Conservation (phyloP, 192 early-diverging fungal genomes). For the Backusella sp. region DNA sequence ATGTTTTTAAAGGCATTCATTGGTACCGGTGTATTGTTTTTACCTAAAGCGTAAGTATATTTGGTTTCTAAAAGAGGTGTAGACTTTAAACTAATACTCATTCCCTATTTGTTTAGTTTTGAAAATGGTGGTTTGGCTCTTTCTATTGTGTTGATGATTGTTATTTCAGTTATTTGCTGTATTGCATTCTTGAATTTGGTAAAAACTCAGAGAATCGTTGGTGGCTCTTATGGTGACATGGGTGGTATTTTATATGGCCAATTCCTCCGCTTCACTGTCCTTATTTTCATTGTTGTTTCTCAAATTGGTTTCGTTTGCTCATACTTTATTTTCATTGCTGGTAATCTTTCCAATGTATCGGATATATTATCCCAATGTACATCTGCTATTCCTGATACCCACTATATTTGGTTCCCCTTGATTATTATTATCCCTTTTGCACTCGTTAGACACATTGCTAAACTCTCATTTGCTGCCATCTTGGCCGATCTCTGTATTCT, state of each 20-base stretch:
- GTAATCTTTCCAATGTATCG: conserved; percentile 73
- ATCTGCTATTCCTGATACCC: conserved; percentile 50
- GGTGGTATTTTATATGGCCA: conserved; percentile 30
- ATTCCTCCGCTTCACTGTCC: conserved; percentile 21
- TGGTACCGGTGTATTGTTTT: conserved; percentile 60
- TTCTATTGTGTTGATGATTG: conserved; percentile 55
- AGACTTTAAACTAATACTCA: background rate
- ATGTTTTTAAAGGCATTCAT: conserved; percentile 67
- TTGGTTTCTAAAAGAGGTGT: background rate
- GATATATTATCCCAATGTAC: conserved; percentile 65
- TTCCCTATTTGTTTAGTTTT: conserved; percentile 27
- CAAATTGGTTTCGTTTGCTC: conserved; percentile 89
- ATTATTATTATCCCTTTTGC: conserved; percentile 68
- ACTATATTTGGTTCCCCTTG: conserved; percentile 77
- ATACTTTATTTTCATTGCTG: conserved; percentile 86
- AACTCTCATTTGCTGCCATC: conserved; percentile 55
- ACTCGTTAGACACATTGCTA: conserved; percentile 64
- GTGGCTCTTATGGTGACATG: conserved; percentile 64
- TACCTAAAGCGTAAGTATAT: conserved; percentile 47
- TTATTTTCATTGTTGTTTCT: conserved; percentile 60
- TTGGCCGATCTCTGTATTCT: conserved; percentile 76
- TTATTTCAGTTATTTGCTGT: conserved; percentile 61
- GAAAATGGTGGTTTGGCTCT: conserved; percentile 65
- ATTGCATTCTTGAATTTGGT: conserved; percentile 52
- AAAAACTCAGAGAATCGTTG: conserved; percentile 47